Evolutionary conservation across 176 grass and related monocot species (phyloP), one percentile per base, ranked within the genome.

Genomic region (Ensete ventricosum): DNA sequence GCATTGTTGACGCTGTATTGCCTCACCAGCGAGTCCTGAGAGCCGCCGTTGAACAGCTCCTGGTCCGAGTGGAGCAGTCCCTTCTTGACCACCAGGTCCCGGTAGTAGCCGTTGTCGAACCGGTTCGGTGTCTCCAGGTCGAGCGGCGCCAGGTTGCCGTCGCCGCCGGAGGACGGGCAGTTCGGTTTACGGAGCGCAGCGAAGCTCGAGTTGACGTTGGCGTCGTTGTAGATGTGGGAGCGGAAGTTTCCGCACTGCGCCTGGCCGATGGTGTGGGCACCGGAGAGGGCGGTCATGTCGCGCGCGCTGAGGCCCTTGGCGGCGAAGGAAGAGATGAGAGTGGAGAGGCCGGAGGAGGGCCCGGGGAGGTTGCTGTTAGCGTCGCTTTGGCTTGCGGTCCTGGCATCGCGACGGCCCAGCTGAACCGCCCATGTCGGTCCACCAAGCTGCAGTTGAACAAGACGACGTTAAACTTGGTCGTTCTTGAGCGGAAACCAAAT

Each of bases 231-330:
- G 82, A 88, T 90, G 74, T 74, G 91, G 1, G 48, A 29, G 54
- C 88, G 88, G 85, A 88, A 90, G 69, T 62, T 52, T 54, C 34
- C 0, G 87, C 91, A 94, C 11, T 81, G 88, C 25, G 76, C 88
- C 2, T 67, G 66, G 10, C 88, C 91, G 14, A 94, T 78, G 16
- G 88, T 94, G 85, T 94, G 91, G 80, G 80, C 85, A 12, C 91
- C 91, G 2, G 91, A 90, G 4, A 90, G 82, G 73, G 91, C 88
- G 55, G 87, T 87, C 90, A 90, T 89, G 64, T 90, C 90, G 20
- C 80, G 22, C 25, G 84, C 17, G 26, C 26, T 62, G 16, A 94
- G 83, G 11, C 91, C 91, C 79, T 90, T 81, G 0, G 26, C 76
- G 25, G 52, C 75, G 67, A 95, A 95, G 65, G 48, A 20, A 8